Conservation (phyloP, 1,284 basidiomycete species). For the Stereum hirsutum region DNA sequence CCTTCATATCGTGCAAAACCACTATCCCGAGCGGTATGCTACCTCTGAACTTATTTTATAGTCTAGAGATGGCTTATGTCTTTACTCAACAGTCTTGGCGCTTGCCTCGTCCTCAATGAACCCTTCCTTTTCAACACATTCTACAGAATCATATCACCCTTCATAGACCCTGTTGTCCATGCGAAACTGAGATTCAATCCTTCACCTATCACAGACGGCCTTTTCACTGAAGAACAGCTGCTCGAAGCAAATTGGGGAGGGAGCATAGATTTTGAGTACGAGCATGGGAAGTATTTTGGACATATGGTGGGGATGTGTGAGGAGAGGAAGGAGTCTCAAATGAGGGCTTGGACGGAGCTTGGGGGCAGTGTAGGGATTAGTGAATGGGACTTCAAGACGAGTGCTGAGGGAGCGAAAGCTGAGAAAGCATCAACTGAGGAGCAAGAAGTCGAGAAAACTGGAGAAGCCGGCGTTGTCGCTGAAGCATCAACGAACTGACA, state of each 20-base stretch:
- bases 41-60: slow-evolving; percentile 36
- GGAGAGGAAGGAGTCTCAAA: slow-evolving; percentile 37
- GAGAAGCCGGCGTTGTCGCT: too few species aligned
- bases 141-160: slow-evolving; percentile 81
- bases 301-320: slow-evolving; percentile 40
- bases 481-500: too few species aligned
- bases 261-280: slow-evolving; percentile 68
- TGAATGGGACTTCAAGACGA: slow-evolving; percentile 62
- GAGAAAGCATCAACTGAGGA: too few species aligned
- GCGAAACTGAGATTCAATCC: slow-evolving; percentile 94
- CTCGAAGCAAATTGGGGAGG: slow-evolving; percentile 76
- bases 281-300: slow-evolving; percentile 72
- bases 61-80: slow-evolving; percentile 75
- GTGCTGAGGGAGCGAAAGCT: background rate
- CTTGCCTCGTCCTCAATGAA: slow-evolving; percentile 82
- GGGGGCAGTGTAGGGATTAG: slow-evolving; percentile 59
- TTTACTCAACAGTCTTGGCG: slow-evolving; percentile 64
- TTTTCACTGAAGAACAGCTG: slow-evolving; percentile 70
- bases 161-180: slow-evolving; percentile 84
- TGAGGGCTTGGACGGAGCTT: slow-evolving; percentile 50
- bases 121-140: slow-evolving; percentile 76
- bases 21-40: slow-evolving; percentile 91
- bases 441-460: too few species aligned
- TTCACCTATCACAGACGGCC: slow-evolving; percentile 54
- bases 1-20: slow-evolving; percentile 79